Percentiles rank a stretch among this genome's conserved stretches.
These are phyloP conservation scores for Handroanthus guayacan DNA, from an alignment of 257 asterid species.

Conservation along the genomic window DNA sequence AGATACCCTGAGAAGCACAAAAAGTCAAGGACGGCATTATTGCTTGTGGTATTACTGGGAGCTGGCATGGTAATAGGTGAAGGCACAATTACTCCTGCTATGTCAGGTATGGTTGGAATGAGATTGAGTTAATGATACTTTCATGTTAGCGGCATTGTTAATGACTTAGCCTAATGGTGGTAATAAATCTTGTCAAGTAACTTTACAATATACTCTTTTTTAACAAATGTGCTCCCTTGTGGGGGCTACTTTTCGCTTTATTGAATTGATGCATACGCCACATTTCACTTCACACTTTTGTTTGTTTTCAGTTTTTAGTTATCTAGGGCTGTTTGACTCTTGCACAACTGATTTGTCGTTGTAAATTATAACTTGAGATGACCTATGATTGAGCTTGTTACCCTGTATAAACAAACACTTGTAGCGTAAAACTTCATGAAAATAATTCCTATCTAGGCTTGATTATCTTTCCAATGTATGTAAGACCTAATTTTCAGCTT, in stretches of 20 bases:
- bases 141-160: background rate
- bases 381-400: background rate
- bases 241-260: background rate
- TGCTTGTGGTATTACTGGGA: slow-evolving; percentile 63
- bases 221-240: background rate
- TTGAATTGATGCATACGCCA: background rate
- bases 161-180: background rate
- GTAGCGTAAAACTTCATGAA: background rate
- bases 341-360: background rate
- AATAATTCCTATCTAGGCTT: background rate
- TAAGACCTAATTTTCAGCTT: background rate
- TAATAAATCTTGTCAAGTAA: background rate
- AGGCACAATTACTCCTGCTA: slow-evolving; percentile 71
- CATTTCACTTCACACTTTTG: background rate
- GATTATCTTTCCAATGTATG: background rate
- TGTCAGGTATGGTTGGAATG: slow-evolving; percentile 53
- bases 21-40: slow-evolving; percentile 49
- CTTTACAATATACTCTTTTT: background rate
- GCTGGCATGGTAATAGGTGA: slow-evolving; percentile 76
- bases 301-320: background rate
- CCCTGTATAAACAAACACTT: background rate
- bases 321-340: background rate
- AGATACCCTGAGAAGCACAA: slow-evolving; percentile 69
- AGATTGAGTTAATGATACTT: background rate
- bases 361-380: background rate